Base-by-base conservation (phyloP, 2,329 filamentous ascomycete genomes). In the Ophiostoma populinum region DNA sequence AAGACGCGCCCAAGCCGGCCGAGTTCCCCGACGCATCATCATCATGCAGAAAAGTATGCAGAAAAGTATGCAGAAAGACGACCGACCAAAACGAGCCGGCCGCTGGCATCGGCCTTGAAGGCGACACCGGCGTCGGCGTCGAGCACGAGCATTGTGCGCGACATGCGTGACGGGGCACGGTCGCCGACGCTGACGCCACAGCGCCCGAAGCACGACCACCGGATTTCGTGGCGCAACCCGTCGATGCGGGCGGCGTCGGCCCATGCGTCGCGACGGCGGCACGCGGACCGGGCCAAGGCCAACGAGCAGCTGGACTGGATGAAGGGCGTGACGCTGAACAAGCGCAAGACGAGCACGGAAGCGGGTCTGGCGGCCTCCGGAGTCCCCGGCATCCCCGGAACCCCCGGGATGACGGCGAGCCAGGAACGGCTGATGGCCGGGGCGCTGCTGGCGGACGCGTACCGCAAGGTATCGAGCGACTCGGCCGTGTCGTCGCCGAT, bases 221-320 rank as follows among this genome's bases (percentile, higher is more conserved):
- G 53, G 4, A 46, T 61, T 8, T 56, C 58, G 4, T 72, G 67
- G 68, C 59, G 61, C 43, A 62, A 65, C 4, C 63, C 64, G 3
- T 68, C 68, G 2, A 73, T 74, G 68, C 72, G 68, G 46, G 65
- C 65, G 17, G 67, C n/a, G n/a, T n/a, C n/a, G n/a, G n/a, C 64
- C 37, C 57, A 57, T 16, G 48, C 54, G 5, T 52, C 52, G 12
- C 29, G 37, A 4, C 21, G 34, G 3, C 63, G 56, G 34, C 48
- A 56, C 13, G 37, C 52, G 18, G 62, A 70, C 38, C 57, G 59
- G 24, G 65, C 57, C 37, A 59, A 59, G 24, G 65, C 57, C 37
- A 59, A 65, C 31, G 62, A 66, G 16, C 71, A 76, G 42, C 71
- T 78, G 36, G 70, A 67, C 11, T 78, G 73, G 73, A 76, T 78